Percentiles rank a stretch among this genome's conserved stretches.
These are phyloP conservation scores for Verticillium zaregamsianum DNA, from an alignment of 2,329 filamentous ascomycete genomes.

Conservation along the genomic window DNA sequence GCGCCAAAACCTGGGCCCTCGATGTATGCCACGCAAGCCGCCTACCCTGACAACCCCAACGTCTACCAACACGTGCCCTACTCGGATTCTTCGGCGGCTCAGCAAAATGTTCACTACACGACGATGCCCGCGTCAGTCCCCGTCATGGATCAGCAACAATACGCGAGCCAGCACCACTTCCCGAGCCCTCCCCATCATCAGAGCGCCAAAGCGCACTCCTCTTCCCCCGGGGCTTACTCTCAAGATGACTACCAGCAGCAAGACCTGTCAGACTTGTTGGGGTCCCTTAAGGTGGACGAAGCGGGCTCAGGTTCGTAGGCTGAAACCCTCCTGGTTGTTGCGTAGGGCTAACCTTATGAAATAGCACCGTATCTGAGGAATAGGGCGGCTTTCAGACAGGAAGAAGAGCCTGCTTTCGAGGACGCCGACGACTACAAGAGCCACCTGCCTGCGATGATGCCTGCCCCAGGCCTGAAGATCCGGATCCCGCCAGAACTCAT, in stretches of 20 bases:
- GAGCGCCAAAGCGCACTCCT: conserved; percentile 29
- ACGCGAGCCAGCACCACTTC: conserved; percentile 45
- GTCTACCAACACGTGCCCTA: conserved; percentile 46
- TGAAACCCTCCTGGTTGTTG: background rate
- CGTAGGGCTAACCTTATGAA: background rate
- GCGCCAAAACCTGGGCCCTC: conserved; percentile 33
- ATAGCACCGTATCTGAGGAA: conserved; percentile 80
- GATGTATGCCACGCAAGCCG: conserved; percentile 44
- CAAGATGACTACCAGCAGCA: conserved; percentile 61
- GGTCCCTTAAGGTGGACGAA: conserved; percentile 82
- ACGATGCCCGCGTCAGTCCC: conserved; percentile 44
- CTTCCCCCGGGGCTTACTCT: conserved; percentile 49
- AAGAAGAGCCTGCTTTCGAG: conserved; percentile 62
- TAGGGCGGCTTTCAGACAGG: conserved; percentile 44
- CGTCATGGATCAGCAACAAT: conserved; percentile 45
- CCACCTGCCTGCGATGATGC: conserved; percentile 62
- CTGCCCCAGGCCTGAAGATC: conserved; percentile 70
- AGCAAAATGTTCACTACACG: conserved; percentile 49
- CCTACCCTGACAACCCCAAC: conserved; percentile 41
- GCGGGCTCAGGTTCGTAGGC: conserved; percentile 70
- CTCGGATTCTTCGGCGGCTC: conserved; percentile 36
- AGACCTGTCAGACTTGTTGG: conserved; percentile 75
- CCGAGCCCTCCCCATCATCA: conserved; percentile 48
- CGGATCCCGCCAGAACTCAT: conserved; percentile 90
- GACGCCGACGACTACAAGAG: conserved; percentile 71